Conservation (phyloP, 2,329 filamentous ascomycete species). For the Colletotrichum sp. region DNA sequence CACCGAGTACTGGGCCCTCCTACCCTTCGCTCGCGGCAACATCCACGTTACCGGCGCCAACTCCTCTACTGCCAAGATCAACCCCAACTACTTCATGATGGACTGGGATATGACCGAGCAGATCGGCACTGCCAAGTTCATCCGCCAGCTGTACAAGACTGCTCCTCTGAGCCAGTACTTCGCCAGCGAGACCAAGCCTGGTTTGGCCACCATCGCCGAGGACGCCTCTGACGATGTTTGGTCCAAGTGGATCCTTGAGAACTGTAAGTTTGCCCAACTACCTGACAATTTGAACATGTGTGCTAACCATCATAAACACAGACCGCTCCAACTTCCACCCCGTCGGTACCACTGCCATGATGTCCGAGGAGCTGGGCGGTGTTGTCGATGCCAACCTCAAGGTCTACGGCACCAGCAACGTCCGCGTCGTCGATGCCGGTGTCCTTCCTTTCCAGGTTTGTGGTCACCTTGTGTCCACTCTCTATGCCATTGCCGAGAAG, state of each 20-base stretch:
- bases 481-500: conserved; percentile 60
- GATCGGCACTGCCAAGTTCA: conserved; percentile 31
- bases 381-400: conserved; percentile 52
- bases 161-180: conserved; percentile 28
- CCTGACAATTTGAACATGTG: background rate
- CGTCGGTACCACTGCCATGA: conserved; percentile 55
- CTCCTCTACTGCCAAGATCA: conserved; percentile 34
- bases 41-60: conserved; percentile 43
- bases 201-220: conserved; percentile 26
- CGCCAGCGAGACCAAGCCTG: conserved; percentile 24
- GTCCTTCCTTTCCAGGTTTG: conserved; percentile 54
- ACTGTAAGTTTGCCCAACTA: background rate
- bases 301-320: background rate
- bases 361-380: conserved; percentile 51
- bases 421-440: conserved; percentile 55
- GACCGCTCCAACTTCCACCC: conserved; percentile 45
- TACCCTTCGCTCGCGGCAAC: conserved; percentile 45
- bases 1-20: conserved; percentile 41
- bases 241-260: conserved; percentile 4
- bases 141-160: conserved; percentile 35
- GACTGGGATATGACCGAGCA: conserved; percentile 39
- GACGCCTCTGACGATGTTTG: conserved; percentile 30
- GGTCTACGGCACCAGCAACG: conserved; percentile 55
- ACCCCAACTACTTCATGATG: conserved; percentile 38
- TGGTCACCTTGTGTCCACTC: conserved; percentile 54